Conservation (phyloP, 2,329 filamentous ascomycete genomes). For the Colletotrichum cuscutae region DNA sequence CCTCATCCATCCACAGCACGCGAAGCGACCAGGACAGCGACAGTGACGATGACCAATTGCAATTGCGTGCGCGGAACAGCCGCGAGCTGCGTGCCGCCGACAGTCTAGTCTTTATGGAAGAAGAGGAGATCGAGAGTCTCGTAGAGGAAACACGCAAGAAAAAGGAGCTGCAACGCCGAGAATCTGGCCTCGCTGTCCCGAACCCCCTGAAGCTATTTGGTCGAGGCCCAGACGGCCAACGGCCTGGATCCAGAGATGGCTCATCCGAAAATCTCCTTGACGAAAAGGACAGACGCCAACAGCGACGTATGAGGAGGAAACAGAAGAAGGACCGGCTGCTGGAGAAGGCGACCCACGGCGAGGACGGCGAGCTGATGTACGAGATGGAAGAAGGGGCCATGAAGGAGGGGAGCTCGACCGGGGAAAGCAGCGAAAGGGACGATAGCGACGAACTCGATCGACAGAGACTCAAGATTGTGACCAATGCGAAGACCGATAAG, state of each 20-base stretch:
- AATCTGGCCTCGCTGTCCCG: conserved; percentile 60
- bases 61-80: conserved; percentile 73
- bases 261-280: conserved; percentile 60
- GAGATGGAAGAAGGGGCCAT: conserved; percentile 88
- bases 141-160: conserved; percentile 62
- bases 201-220: conserved; percentile 60
- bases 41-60: conserved; percentile 78
- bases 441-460: conserved; percentile 69
- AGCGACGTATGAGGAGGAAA: conserved; percentile 60
- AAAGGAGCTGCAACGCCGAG: conserved; percentile 60
- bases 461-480: conserved; percentile 59
- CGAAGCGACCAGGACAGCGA: conserved; percentile 80
- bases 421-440: conserved; percentile 70
- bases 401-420: conserved; percentile 72
- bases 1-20: conserved; percentile 69
- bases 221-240: conserved; percentile 43
- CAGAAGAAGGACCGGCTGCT: conserved; percentile 64
- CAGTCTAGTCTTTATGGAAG: conserved; percentile 76
- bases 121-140: conserved; percentile 75
- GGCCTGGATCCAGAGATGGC: conserved; percentile 47
- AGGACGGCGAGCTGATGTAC: conserved; percentile 83
- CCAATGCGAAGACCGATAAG: conserved; percentile 59
- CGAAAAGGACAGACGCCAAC: conserved; percentile 62
- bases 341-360: conserved; percentile 67
- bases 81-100: conserved; percentile 77